Evolutionary conservation across 2,329 filamentous ascomycete genomes (phyloP), one percentile per base, ranked within the genome.

Genomic region (Cladosporium sp.): DNA sequence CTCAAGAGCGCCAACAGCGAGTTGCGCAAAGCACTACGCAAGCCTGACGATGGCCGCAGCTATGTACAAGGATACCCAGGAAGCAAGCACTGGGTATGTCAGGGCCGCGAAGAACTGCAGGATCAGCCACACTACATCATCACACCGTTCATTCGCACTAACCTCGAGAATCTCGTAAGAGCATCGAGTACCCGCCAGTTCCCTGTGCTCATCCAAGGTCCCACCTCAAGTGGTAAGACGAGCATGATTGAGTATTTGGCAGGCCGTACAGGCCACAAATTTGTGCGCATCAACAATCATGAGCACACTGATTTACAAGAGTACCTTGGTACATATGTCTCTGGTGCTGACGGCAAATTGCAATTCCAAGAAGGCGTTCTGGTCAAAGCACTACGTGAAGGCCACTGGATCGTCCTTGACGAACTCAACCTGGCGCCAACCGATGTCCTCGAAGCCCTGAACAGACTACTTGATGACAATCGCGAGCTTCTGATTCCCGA

Each of bases 231-330:
- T 12, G 94, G 94, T 64, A 99, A 99, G 75, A 99, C 94, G 0
- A 97, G 93, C 74, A 99, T 99, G 94, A 96, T 99, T 42, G 93
- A 97, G 74, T 97, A 96, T 71, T 82, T 99, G 38, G 93, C 95
- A n/a, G 94, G 96, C 69, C 88, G 90, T 58, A 97, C 92, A 30
- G 94, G 95, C 3, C 96, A 99, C 72, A 94, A 90, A 69, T 99
- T 97, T 70, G 92, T 99, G 43, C 86, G 94, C 61, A 99, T 99
- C 79, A 99, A 99, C 76, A 99, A 99, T 66, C 94, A 99, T 74
- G 95, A 99, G 71, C 94, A 99, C 70, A 99, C 94, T 0, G 94
- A 99, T 73, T 79, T 99, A 38, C 94, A 99, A 73, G 95, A 99
- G 71, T 99, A 99, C 69, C 78, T 99, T 5, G 94, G 94, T 17